Conservation (phyloP, 2,329 filamentous ascomycete genomes). For the Didymella lethalis region DNA sequence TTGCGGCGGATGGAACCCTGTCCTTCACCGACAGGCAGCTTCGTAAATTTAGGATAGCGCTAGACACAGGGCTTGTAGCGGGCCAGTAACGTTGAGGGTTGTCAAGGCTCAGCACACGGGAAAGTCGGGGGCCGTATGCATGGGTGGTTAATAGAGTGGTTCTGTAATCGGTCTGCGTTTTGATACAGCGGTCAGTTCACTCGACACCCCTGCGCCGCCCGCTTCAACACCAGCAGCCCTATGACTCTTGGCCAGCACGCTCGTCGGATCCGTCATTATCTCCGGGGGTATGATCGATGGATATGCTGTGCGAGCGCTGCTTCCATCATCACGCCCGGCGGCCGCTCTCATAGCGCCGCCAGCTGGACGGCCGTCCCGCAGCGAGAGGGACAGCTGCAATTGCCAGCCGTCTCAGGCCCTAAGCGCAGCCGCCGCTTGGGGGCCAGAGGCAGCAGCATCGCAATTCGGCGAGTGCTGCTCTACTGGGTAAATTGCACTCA, state of each 20-base stretch:
- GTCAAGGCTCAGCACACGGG: conserved; percentile 34
- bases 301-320: conserved; percentile 19
- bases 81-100: conserved; percentile 36
- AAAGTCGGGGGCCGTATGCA: conserved; percentile 34
- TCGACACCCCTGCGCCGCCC: conserved; percentile 23
- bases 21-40: conserved; percentile 42
- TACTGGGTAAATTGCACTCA: conserved; percentile 21
- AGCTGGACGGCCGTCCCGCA: conserved; percentile 7
- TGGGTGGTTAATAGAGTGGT: conserved; percentile 26
- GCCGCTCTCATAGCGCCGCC: conserved; percentile 10
- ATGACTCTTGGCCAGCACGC: conserved; percentile 31
- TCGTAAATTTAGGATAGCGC: conserved; percentile 44
- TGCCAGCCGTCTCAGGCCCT: conserved; percentile 16
- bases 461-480: conserved; percentile 9
- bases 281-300: conserved; percentile 22
- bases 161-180: conserved; percentile 29
- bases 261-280: conserved; percentile 30
- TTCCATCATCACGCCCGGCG: conserved; percentile 12
- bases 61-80: conserved; percentile 36
- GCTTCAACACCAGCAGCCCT: conserved; percentile 32
- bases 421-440: conserved; percentile 15
- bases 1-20: conserved; percentile 38
- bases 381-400: not conserved
- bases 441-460: conserved; percentile 15
- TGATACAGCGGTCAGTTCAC: conserved; percentile 36